Evolutionary conservation across 768 basidiomycete genomes (phyloP).

Genomic region (Chalciporus chontae): DNA sequence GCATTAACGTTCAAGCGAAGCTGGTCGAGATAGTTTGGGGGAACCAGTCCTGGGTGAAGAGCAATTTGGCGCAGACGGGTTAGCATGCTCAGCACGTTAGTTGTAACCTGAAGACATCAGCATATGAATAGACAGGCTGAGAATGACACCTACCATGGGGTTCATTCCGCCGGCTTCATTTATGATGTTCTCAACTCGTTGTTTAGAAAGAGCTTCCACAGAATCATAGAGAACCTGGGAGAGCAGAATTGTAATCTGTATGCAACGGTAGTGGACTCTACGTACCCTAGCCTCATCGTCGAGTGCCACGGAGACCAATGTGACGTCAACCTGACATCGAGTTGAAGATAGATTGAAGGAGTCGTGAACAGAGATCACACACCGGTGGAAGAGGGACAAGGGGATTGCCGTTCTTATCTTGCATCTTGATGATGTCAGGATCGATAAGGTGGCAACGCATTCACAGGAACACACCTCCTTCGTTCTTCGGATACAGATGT

Average conservation of each 20-base stretch:
- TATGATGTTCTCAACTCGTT: slow-evolving; percentile 58
- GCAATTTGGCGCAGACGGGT: slow-evolving; percentile 82
- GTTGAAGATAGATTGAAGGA: not conserved
- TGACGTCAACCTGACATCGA: slow-evolving; percentile 65
- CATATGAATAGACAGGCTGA: not conserved
- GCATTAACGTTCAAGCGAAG: slow-evolving; percentile 37
- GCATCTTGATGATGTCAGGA: slow-evolving; percentile 56
- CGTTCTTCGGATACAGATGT: slow-evolving; percentile 75
- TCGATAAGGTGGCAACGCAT: not conserved
- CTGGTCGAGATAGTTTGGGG: slow-evolving; percentile 65
- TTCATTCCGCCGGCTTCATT: slow-evolving; percentile 35
- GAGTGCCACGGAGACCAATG: slow-evolving; percentile 65
- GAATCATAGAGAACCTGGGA: slow-evolving; percentile 63
- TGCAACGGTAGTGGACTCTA: not conserved
- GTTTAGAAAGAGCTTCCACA: slow-evolving; percentile 58
- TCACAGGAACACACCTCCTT: slow-evolving; percentile 54
- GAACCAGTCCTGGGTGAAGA: slow-evolving; percentile 75
- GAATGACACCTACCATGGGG: slow-evolving; percentile 35
- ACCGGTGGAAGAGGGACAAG: slow-evolving; percentile 76
- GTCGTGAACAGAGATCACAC: slow-evolving; percentile 7
- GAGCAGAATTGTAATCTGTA: slow-evolving; percentile 2
- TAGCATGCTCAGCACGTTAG: slow-evolving; percentile 76
- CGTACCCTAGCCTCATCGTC: slow-evolving; percentile 61
- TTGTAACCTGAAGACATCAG: slow-evolving; percentile 46
- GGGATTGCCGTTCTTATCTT: slow-evolving; percentile 69